A percentile compares a stretch with the other conserved stretches of the same genome.
phyloP scores from a whole-genome alignment of 2,329 filamentous ascomycete species.

The Apiospora phragmitis region DNA sequence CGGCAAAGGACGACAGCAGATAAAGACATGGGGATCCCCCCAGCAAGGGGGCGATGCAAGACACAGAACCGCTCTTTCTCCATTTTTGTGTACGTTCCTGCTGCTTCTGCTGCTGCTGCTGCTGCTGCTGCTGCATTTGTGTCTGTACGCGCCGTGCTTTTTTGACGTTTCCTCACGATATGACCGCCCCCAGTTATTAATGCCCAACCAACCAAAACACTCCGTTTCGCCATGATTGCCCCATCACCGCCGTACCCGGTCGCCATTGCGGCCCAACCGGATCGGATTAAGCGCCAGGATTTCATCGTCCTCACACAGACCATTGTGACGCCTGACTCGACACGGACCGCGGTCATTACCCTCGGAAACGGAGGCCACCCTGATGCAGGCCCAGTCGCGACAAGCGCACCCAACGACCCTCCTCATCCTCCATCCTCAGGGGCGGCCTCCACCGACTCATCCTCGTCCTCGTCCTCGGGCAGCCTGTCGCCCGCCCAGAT shows the following conservation, averaged over 20 bases:
- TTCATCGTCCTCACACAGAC: conserved; percentile 29
- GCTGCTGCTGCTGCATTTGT: background rate
- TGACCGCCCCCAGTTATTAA: background rate
- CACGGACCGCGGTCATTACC: conserved; percentile 29
- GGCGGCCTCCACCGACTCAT: background rate
- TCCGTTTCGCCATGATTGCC: conserved; percentile 2
- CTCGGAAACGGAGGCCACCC: conserved; percentile 24
- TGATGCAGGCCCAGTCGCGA: conserved; percentile 16
- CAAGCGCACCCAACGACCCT: background rate
- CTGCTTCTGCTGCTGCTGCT: background rate
- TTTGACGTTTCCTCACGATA: background rate
- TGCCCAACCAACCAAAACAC: background rate
- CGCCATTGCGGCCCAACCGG: conserved; percentile 14
- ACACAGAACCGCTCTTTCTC: background rate
- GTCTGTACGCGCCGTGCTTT: background rate
- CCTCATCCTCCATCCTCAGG: background rate
- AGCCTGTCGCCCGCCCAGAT: conserved; percentile 22
- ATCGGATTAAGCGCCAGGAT: conserved; percentile 19
- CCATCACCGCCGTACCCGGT: background rate
- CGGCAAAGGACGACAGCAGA: background rate
- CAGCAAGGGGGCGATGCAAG: background rate
- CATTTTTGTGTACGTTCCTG: background rate
- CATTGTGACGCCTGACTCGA: conserved; percentile 25
- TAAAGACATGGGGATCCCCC: background rate
- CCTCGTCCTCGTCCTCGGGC: conserved; percentile 19